Base-by-base conservation (phyloP, 176 grass and related monocot genomes). In the Eremochloa ophiuroides region DNA sequence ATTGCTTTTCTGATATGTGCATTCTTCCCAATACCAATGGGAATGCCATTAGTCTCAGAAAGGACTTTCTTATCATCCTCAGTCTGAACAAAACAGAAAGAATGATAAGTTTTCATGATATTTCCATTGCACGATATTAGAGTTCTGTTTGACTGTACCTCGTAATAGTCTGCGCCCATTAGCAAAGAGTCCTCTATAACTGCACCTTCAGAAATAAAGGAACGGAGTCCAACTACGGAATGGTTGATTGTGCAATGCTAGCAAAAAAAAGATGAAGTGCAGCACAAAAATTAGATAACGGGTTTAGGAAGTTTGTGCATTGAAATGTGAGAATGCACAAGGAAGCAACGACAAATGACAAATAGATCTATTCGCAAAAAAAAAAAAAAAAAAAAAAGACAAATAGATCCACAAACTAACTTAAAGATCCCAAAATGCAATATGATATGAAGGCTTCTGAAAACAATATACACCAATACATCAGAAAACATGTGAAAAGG, bases 151-250 rank as follows among this genome's bases (percentile, higher is more conserved):
- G 43, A 69, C 47, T 65, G 46, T 85, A 99, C 97, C 93, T 99
- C 97, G 10, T 99, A 99, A 73, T 99, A 96, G 83, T 99, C 97
- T 23, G 97, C 97, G 65, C 97, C 97, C 97, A 99, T 99, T 31
- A 99, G 80, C 25, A 99, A 71, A 50, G 96, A 87, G 60, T 99
- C 93, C 82, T 99, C 91, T 82, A 99, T 88, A 9, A 99, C 42
- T 39, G 97, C 97, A 7, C 97, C 97, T 90, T 99, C 93, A 34
- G 91, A 96, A 56, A 99, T 93, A 69, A 89, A 99, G 5, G 97
- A 99, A 10, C 93, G 93, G 44, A 99, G 93, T 62, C 97, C 97
- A 78, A 99, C 77, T 31, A 99, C 97, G 1, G 97, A 95, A 86
- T 99, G 91, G 43, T 93, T 86, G 56, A 99, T 99, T 73, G 76